A percentile compares a stretch with the other conserved stretches of the same genome.
Evolutionary conservation across 2,329 filamentous ascomycete species (phyloP).

Genomic region (Ophiostoma perfectum): DNA sequence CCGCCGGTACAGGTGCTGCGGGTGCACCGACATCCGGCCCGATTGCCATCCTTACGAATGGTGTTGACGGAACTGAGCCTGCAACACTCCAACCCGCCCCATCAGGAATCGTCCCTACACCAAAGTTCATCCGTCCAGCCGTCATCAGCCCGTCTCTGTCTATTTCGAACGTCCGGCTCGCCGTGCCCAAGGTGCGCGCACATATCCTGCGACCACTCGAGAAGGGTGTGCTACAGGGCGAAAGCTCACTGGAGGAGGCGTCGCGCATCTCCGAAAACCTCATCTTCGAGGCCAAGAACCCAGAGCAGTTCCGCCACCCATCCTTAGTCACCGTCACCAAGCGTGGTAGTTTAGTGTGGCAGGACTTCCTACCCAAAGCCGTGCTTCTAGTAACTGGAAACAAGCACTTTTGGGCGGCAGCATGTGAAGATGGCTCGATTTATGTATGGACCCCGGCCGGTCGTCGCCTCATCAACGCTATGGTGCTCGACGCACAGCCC

Average conservation of each 20-base stretch:
- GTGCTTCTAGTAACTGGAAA: constrained; percentile 90
- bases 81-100: constrained; percentile 58
- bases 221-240: constrained; percentile 51
- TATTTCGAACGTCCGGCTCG: constrained; percentile 76
- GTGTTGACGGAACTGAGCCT: constrained; percentile 69
- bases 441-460: constrained; percentile 92
- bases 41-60: constrained; percentile 65
- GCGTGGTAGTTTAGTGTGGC: constrained; percentile 77
- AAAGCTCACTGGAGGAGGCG: constrained; percentile 55
- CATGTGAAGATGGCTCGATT: constrained; percentile 85
- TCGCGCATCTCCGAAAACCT: constrained; percentile 61
- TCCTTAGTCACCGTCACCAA: constrained; percentile 77
- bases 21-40: constrained; percentile 42
- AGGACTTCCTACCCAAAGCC: constrained; percentile 82
- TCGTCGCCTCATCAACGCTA: constrained; percentile 73
- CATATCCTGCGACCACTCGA: constrained; percentile 81
- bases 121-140: constrained; percentile 82
- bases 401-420: constrained; percentile 83
- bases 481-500: constrained; percentile 85
- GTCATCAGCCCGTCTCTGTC: constrained; percentile 76
- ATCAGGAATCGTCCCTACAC: constrained; percentile 60
- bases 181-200: constrained; percentile 78
- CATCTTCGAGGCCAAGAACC: constrained; percentile 85
- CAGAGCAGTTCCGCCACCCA: constrained; percentile 69
- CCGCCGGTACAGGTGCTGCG: constrained; percentile 12